Evolutionary conservation across 352 stramenopile genomes (phyloP).

Genomic region (Phytophthora crassamura): DNA sequence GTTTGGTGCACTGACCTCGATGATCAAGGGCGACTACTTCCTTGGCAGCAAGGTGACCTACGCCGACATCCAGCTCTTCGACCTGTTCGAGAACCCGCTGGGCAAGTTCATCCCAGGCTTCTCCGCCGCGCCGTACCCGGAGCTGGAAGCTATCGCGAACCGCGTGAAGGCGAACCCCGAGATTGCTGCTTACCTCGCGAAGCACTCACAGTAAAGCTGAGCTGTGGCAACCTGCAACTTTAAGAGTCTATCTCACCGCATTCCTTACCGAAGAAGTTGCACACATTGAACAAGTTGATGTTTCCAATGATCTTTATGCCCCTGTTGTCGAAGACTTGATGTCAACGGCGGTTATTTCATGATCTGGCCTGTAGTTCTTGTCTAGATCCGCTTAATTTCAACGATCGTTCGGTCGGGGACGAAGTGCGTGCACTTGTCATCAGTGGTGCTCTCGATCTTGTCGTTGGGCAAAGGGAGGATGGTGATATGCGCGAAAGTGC

Average conservation of each 20-base stretch:
- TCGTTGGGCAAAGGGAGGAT: conserved; percentile 92
- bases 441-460: conserved; percentile 53
- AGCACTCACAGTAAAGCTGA: conserved; percentile 32
- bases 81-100: too few relatives aligned
- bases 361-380: background rate
- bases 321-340: too few relatives aligned
- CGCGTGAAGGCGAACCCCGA: conserved; percentile 42
- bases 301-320: too few relatives aligned
- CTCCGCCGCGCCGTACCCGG: conserved; percentile 39
- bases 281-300: too few relatives aligned
- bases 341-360: too few relatives aligned
- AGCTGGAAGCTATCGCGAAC: conserved; percentile 43
- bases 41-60: too few relatives aligned
- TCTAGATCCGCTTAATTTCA: conserved; percentile 92
- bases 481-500: conserved; percentile 93
- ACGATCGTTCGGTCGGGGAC: conserved; percentile 90
- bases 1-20: conserved; percentile 40
- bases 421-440: conserved; percentile 68
- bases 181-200: conserved; percentile 43
- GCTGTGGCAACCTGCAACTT: conserved; percentile 47
- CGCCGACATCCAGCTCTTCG: too few relatives aligned
- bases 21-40: too few relatives aligned
- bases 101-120: conserved; percentile 28
- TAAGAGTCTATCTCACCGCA: conserved; percentile 23
- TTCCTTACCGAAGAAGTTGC: too few relatives aligned